phyloP scores from a whole-genome alignment of 2,329 filamentous ascomycete genomes.

The Byssothecium circinans region DNA sequence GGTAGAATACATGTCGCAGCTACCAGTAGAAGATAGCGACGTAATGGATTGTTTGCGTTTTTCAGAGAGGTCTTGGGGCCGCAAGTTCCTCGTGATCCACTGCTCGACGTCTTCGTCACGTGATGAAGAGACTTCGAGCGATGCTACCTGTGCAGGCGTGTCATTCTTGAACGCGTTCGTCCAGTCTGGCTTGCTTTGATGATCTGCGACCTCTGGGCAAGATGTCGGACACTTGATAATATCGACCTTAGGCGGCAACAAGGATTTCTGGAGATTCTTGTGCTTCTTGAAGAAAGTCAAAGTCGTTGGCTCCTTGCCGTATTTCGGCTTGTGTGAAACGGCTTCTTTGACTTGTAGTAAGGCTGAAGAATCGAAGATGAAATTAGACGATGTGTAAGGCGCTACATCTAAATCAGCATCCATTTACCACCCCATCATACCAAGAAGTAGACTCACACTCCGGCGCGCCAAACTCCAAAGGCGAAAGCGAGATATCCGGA shows the following conservation, averaged over 20 bases:
- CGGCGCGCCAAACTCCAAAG: constrained; percentile 19
- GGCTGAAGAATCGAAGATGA: constrained; percentile 9
- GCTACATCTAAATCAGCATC: constrained; percentile 1
- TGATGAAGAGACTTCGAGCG: not conserved
- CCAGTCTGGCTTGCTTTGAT: not conserved
- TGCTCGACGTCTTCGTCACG: constrained; percentile 24
- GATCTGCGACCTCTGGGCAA: not conserved
- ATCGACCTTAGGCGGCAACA: constrained; percentile 3
- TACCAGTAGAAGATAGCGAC: constrained; percentile 31
- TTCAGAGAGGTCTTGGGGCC: constrained; percentile 20
- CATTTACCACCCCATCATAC: not conserved
- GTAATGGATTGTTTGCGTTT: constrained; percentile 29
- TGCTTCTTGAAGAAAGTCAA: constrained; percentile 12
- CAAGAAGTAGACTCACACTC: constrained; percentile 14
- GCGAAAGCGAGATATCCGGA: constrained; percentile 27
- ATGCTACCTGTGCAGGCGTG: not conserved
- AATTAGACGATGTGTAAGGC: constrained; percentile 4
- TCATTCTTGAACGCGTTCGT: constrained; percentile 4
- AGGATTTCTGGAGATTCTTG: constrained; percentile 1
- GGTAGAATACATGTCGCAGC: constrained; percentile 34
- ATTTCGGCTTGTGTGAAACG: constrained; percentile 1
- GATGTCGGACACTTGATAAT: constrained; percentile 9
- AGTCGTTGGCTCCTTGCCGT: not conserved
- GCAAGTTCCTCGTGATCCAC: constrained; percentile 31
- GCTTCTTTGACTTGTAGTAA: constrained; percentile 9